Conservation (phyloP, 75 land plant species). For the Pinus taeda region DNA sequence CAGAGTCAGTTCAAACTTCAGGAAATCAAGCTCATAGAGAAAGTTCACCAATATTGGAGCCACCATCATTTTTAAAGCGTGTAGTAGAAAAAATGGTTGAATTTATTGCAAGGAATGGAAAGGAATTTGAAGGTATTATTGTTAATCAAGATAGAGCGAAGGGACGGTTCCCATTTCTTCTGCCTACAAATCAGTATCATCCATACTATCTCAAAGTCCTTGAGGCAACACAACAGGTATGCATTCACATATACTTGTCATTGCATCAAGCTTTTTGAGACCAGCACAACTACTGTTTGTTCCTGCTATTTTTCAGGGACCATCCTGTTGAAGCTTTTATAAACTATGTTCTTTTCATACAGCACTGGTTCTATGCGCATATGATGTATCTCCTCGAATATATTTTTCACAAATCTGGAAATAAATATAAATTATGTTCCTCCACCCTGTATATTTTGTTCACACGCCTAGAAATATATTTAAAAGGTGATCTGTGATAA, state of each 20-base stretch:
- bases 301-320: not conserved
- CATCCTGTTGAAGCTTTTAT: not conserved
- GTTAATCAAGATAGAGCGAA: slow-evolving; percentile 47
- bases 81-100: slow-evolving; percentile 70
- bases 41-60: slow-evolving; percentile 41
- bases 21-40: not conserved
- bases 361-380: too few relatives aligned
- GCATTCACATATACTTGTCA: not conserved
- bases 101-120: slow-evolving; percentile 71
- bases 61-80: slow-evolving; percentile 50
- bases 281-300: not conserved
- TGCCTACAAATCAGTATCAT: slow-evolving; percentile 55
- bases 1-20: slow-evolving; percentile 4
- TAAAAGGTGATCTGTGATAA: too few relatives aligned
- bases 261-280: not conserved
- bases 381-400: too few relatives aligned
- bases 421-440: too few relatives aligned
- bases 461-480: too few relatives aligned
- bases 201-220: slow-evolving; percentile 59
- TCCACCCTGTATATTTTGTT: too few relatives aligned
- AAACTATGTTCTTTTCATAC: not conserved
- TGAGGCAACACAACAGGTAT: slow-evolving; percentile 56
- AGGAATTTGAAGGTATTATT: slow-evolving; percentile 64
- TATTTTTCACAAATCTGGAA: too few relatives aligned
- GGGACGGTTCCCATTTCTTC: slow-evolving; percentile 67